Percentiles rank a stretch among this genome's conserved stretches.
phyloP scores from a whole-genome alignment of 2,329 filamentous ascomycete genomes.

The Hymenoscyphus linearis region DNA sequence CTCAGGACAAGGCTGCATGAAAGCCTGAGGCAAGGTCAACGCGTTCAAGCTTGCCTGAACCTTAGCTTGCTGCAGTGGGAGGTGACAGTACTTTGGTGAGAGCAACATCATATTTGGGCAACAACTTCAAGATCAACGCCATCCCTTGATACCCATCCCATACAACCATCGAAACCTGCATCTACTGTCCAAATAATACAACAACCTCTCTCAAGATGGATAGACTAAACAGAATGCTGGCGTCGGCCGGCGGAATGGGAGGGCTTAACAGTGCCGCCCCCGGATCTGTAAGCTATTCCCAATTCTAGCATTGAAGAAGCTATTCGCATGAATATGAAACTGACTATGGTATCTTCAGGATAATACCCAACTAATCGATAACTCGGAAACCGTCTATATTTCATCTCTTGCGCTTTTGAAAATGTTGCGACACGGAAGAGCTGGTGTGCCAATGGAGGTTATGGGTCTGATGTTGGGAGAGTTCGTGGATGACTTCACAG shows the following conservation, averaged over 20 bases:
- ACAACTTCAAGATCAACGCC: constrained; percentile 11
- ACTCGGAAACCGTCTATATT: constrained; percentile 99
- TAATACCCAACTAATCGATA: constrained; percentile 88
- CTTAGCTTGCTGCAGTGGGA: not conserved
- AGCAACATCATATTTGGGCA: constrained; percentile 13
- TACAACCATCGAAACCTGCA: not conserved
- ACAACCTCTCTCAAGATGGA: constrained; percentile 57
- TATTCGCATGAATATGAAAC: constrained; percentile 6
- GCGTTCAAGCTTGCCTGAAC: constrained; percentile 12
- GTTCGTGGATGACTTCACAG: constrained; percentile 98
- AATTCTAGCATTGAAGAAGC: not conserved
- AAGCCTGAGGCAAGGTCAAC: not conserved
- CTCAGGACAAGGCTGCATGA: not conserved
- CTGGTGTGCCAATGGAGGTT: constrained; percentile 98
- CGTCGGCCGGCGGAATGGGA: constrained; percentile 66
- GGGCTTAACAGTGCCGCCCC: constrained; percentile 49
- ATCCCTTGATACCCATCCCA: not conserved
- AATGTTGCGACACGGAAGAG: constrained; percentile 96
- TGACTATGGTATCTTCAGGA: constrained; percentile 51
- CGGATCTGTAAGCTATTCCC: constrained; percentile 48
- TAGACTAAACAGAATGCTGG: constrained; percentile 83
- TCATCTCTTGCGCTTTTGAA: constrained; percentile 95
- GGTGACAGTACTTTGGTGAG: not conserved
- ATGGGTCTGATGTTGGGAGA: constrained; percentile 99
- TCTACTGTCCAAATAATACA: constrained; percentile 1